Evolutionary conservation across 2,329 filamentous ascomycete species (phyloP).

Genomic region (Phyllosticta citriasiana): DNA sequence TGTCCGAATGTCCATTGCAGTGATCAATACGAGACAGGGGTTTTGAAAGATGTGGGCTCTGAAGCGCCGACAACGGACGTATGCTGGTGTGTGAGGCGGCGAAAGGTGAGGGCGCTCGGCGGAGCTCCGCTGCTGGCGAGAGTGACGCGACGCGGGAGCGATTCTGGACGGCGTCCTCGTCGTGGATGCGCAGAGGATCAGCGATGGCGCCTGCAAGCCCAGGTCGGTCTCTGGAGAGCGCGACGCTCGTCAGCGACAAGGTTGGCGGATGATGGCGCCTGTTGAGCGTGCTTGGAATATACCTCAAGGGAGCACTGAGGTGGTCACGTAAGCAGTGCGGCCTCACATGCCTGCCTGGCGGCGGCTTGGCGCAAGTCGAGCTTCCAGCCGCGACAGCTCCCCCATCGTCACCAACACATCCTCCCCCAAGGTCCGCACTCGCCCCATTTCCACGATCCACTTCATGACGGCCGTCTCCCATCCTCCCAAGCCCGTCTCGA

Average conservation of each 20-base stretch:
- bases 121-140: neutral
- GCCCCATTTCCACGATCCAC: neutral
- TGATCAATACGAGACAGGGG: neutral
- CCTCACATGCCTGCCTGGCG: neutral
- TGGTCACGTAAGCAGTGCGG: neutral
- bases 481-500: neutral
- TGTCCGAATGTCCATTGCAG: constrained; percentile 7
- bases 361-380: constrained; percentile 3
- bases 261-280: neutral
- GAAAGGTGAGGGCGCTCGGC: neutral
- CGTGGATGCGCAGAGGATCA: neutral
- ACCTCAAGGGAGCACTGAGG: neutral
- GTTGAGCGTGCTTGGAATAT: neutral
- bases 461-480: constrained; percentile 8
- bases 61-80: neutral
- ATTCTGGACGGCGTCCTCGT: neutral
- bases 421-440: constrained; percentile 1
- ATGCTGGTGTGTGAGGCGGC: neutral
- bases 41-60: neutral
- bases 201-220: neutral
- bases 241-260: neutral
- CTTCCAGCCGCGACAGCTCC: constrained; percentile 4
- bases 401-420: constrained; percentile 10
- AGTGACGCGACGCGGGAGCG: neutral
- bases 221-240: neutral